A percentile compares a stretch with the other conserved stretches of the same genome.
Evolutionary conservation across 2,329 filamentous ascomycete genomes (phyloP).

Genomic region (Stemphylium vesicarium): DNA sequence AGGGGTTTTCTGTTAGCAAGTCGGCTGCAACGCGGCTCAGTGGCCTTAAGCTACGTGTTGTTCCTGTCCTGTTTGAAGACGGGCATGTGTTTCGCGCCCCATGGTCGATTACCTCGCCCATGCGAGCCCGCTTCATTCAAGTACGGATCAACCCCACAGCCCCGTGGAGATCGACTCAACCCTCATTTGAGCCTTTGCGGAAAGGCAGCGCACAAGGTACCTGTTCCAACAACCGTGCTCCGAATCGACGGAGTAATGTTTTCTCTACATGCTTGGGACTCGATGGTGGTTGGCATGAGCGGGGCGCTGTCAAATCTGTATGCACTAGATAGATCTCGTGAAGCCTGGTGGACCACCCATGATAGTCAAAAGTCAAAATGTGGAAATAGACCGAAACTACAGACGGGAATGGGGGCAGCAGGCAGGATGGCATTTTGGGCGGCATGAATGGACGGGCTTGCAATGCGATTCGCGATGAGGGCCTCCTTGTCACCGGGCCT

Average conservation of each 20-base stretch:
- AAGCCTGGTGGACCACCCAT: slow-evolving; percentile 14
- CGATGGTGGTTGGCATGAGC: not conserved
- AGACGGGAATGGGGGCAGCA: slow-evolving; percentile 8
- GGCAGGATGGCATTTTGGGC: slow-evolving; percentile 3
- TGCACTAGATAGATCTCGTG: slow-evolving; percentile 37
- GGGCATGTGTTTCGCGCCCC: not conserved
- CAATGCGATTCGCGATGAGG: not conserved
- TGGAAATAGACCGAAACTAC: slow-evolving; percentile 1
- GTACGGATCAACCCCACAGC: not conserved
- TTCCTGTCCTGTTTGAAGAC: not conserved
- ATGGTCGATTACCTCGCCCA: slow-evolving; percentile 1
- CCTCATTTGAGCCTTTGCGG: not conserved
- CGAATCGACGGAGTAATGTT: not conserved
- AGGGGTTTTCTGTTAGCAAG: slow-evolving; percentile 1
- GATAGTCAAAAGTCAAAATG: not conserved
- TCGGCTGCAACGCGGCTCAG: slow-evolving; percentile 2
- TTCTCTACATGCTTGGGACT: not conserved
- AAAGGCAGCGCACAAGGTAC: not conserved
- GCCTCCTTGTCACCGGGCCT: slow-evolving; percentile 32
- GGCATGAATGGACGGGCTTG: not conserved
- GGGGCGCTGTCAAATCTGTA: slow-evolving; percentile 18
- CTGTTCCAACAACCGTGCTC: not conserved
- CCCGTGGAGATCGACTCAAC: slow-evolving; percentile 1
- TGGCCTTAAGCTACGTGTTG: slow-evolving; percentile 8
- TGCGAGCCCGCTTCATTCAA: slow-evolving; percentile 1